Evolutionary conservation across 1,284 basidiomycete genomes (phyloP), one percentile per base, ranked within the genome.

Genomic region (Pterula multifida): DNA sequence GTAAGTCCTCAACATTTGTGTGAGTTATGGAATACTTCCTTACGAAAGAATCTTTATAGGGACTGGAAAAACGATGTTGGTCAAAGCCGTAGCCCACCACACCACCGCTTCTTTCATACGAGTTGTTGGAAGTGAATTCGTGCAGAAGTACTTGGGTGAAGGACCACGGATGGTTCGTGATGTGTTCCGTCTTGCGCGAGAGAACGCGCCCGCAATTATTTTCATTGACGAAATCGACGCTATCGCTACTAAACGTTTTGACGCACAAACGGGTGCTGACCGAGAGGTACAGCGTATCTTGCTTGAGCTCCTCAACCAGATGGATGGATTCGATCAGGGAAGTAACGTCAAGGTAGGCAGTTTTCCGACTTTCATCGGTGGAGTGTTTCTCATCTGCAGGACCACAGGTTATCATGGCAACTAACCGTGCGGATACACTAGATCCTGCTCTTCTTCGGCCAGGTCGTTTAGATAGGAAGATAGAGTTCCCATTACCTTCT

Each of bases 141-240:
- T 98, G 19, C 95, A 98, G 69, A 99, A 99, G 67, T 99, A 99
- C 63, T 81, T 99, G 2, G 96, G 96, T 61, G 96, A 99, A 72
- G 96, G 96, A 45, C 96, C 96, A 47, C 89, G 96, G 57, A 99
- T 99, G 96, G 96, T 99, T 54, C 85, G 96, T 61, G 96, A 99
- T 64, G 96, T 99, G 52, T 99, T 99, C 77, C 80, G 96, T 52
- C 78, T 98, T 47, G 96, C 96, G 36, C 75, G 96, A 57, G 96
- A 99, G 68, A 99, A 99, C 61, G 79, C 95, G 0, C 96, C 96
- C 1, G 85, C 92, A 44, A 99, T 99, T 65, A 98, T 99, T 68
- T 99, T 99, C 69, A 98, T 99, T 63, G 95, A 98, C 64, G 95
- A 99, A 65, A 94, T 99, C 55, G 96, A 99, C 61, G 96, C 96